Evolutionary conservation across 768 basidiomycete species (phyloP), one percentile per base, ranked within the genome.

Genomic region (Punctularia strigosozonata): DNA sequence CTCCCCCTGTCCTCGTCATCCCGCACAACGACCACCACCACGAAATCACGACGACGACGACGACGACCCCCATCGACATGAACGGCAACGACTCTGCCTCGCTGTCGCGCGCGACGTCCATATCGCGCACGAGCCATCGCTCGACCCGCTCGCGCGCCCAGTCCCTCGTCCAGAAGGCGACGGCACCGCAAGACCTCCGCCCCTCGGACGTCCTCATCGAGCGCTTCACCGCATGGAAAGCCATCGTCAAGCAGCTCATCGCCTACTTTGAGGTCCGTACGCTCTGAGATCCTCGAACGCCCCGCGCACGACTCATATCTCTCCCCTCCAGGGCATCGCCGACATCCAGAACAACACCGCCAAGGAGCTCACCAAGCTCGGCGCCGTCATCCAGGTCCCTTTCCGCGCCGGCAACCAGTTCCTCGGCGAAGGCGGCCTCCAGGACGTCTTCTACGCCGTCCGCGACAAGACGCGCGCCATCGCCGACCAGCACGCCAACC

Each of bases 151-250:
- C 86, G 7, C 69, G 86, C 35, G 77, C 73, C 41, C 84, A 89
- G 59, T 82, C 80, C 3, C 76, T 98, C 52, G 89, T 97, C 68
- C 88, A 88, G 72, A 92, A 89, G 66, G 92, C 87, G 58, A 81
- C 88, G 43, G 80, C 86, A 3, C 78, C 86, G 0, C 79, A 89
- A 47, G 91, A 94, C 62, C 73, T 97, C 33, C 75, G 80, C 37
- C 92, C 92, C 0, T 88, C 87, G 7, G 94, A 99, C 59, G 76
- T 99, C 52, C 84, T 99, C 57, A 95, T 98, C 47, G 94, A 97
- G 59, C 80, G 86, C 21, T 90, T 90, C 53, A 72, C 81, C 6
- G 84, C 87, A 0, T 97, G 92, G 92, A 97, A 95, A 63, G 81
- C 77, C 37, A 94, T 97, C 50, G 88, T 94, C 36, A 94, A 92